A percentile compares a stretch with the other conserved stretches of the same genome.
phyloP scores from a whole-genome alignment of 2,329 filamentous ascomycete genomes.

The Aureobasidium sp. region DNA sequence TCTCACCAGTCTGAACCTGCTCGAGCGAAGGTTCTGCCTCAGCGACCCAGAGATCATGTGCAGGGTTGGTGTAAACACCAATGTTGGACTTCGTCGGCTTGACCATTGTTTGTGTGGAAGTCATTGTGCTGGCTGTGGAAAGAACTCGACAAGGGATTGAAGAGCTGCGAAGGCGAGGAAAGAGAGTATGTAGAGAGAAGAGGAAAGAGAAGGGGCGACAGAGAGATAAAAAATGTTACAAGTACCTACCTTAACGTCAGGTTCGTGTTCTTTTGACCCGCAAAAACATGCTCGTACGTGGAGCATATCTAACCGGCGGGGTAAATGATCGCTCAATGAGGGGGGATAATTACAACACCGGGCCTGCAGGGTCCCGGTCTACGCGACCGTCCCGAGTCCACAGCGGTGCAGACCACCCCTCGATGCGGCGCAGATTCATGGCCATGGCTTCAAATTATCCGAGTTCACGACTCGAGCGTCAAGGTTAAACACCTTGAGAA shows the following conservation, averaged over 20 bases:
- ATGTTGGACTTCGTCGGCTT: constrained; percentile 68
- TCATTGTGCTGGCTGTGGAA: constrained; percentile 1
- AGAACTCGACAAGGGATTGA: not conserved
- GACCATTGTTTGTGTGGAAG: constrained; percentile 13
- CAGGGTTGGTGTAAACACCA: constrained; percentile 90
- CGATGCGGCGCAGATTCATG: not conserved
- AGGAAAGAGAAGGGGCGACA: constrained; percentile 1
- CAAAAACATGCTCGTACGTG: constrained; percentile 8
- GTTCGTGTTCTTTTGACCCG: constrained; percentile 12
- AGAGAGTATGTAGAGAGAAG: not conserved
- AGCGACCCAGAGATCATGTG: constrained; percentile 83
- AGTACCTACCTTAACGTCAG: constrained; percentile 9
- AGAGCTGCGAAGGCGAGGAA: not conserved
- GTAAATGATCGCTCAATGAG: constrained; percentile 9
- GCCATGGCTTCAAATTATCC: not conserved
- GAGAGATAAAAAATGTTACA: constrained; percentile 1
- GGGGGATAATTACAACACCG: constrained; percentile 12
- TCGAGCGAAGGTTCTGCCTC: constrained; percentile 70
- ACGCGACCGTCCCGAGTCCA: not conserved
- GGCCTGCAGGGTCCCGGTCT: constrained; percentile 3
- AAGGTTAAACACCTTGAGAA: constrained; percentile 2
- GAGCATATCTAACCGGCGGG: constrained; percentile 14
- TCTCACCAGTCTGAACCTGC: constrained; percentile 60
- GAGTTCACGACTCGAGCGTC: not conserved
- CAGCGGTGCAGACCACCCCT: not conserved